Evolutionary conservation across 2,329 filamentous ascomycete genomes (phyloP), one percentile per base, ranked within the genome.

Genomic region (Neofusicoccum sp.): DNA sequence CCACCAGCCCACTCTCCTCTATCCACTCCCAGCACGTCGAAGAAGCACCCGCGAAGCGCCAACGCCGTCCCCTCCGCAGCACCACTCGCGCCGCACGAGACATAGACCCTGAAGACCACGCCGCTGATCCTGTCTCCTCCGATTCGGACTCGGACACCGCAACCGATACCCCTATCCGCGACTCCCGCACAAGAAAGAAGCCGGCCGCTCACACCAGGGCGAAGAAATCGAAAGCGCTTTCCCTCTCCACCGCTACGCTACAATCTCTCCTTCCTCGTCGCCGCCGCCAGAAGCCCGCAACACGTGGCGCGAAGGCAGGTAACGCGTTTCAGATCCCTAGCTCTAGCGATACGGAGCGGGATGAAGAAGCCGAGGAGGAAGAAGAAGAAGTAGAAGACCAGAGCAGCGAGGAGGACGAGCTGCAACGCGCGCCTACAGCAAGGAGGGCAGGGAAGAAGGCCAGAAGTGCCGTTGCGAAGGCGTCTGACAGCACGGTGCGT

Each of bases 251-350:
- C 28, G 76, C 78, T 3, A 74, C 75, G 28, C 68, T 81, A 20
- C 78, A 79, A 63, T 70, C 72, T 6, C 66, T 81, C 6, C 70
- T 81, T 14, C 79, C 79, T 9, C 78, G 76, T 62, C 71, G 77
- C 59, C 69, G 75, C 24, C 61, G 68, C 16, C 41, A 56, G n/a
- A 56, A 43, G n/a, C 26, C 9, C n/a, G 11, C 49, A 6, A n/a
- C 49, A 11, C 49, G 34, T 26, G 9, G 16, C 30, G 41, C 41
- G 3, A 40, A 45, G 40, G 20, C 24, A 61, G 65, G 65, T 58
- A 70, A 73, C 56, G 74, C 78, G 31, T 80, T 75, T 62, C 76
- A 80, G 58, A 64, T 80, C 6, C 69, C 73, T 2, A 73, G 71
- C 9, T 75, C 71, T n/a, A n/a, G n/a, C n/a, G n/a, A n/a, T n/a